Conservation (phyloP, 2,329 filamentous ascomycete species). For the Colletotrichum truncatum region DNA sequence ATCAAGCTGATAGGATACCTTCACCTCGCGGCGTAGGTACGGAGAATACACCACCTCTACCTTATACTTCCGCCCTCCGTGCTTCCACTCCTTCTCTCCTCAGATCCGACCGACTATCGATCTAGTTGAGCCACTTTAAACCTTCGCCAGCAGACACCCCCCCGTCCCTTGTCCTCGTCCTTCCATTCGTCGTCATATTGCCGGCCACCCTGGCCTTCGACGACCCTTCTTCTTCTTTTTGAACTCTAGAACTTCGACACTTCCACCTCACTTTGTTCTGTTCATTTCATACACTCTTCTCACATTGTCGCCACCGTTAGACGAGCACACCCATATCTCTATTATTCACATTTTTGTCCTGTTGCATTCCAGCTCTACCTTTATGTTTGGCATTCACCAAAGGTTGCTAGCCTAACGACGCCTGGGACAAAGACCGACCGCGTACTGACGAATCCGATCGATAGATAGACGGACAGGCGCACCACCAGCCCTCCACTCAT, state of each 20-base stretch:
- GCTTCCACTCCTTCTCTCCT: constrained; percentile 4
- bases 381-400: not conserved
- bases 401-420: not conserved
- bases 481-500: not conserved
- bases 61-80: constrained; percentile 10
- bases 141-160: constrained; percentile 21
- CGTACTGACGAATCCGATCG: constrained; percentile 4
- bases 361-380: constrained; percentile 3
- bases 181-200: constrained; percentile 29
- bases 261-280: constrained; percentile 21
- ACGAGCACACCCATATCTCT: not conserved
- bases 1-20: no score
- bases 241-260: constrained; percentile 30
- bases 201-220: constrained; percentile 25
- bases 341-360: not conserved
- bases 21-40: not conserved
- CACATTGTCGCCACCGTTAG: not conserved
- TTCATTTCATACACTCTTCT: not conserved
- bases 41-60: not conserved
- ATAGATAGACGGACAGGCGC: not conserved
- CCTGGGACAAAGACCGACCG: constrained; percentile 15
- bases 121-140: constrained; percentile 27
- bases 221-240: constrained; percentile 28
- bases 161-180: constrained; percentile 17
- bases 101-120: constrained; percentile 29